These are phyloP conservation scores for Beta macrorhiza DNA, from an alignment of 179 eudicot genomes.

Conservation along the genomic window DNA sequence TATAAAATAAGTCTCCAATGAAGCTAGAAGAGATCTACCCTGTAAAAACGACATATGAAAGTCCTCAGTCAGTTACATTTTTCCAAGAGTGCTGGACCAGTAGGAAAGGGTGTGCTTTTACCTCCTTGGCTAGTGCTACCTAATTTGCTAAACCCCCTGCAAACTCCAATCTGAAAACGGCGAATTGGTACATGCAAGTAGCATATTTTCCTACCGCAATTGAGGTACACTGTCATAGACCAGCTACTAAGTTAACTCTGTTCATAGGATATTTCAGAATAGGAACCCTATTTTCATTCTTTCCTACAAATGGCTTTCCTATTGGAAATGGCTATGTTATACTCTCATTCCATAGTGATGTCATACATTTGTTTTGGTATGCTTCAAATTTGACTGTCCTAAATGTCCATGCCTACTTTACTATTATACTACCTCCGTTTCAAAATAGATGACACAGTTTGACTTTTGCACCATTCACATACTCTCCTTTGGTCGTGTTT, in stretches of 20 bases:
- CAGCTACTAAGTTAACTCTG: not conserved
- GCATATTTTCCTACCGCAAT: no score
- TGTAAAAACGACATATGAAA: not conserved
- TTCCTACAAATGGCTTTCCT: no score
- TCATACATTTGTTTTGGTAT: not conserved
- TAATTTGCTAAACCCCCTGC: no score
- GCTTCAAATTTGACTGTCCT: not conserved
- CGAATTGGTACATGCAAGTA: no score
- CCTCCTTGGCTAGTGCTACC: not conserved
- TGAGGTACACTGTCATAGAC: not conserved
- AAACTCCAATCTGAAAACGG: no score
- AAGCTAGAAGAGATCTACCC: not conserved
- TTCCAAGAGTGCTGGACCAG: not conserved
- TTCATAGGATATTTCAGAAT: not conserved
- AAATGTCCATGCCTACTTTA: no score
- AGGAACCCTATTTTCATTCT: no score
- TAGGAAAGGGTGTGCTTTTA: not conserved
- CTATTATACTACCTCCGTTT: no score
- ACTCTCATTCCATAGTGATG: not conserved
- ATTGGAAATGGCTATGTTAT: no score
- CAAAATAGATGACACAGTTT: no score
- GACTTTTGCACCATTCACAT: no score
- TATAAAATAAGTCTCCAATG: not conserved
- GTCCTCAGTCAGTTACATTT: not conserved
- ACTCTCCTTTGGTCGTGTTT: no score